Evolutionary conservation across 2,329 filamentous ascomycete genomes (phyloP).

Genomic region (Penicillium corylophilum): DNA sequence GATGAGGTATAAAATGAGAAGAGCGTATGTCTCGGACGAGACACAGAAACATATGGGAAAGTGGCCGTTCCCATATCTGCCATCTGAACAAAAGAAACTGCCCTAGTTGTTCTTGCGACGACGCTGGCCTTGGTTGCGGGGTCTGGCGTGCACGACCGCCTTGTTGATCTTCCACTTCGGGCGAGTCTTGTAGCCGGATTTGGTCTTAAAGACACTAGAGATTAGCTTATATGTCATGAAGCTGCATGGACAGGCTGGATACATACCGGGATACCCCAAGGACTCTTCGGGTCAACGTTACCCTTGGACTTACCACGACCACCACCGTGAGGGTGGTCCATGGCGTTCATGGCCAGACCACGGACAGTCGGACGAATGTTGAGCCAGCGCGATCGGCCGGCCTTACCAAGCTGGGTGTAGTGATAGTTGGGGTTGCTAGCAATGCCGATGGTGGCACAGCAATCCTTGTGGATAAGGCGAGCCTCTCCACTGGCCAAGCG

Average conservation of each 20-base stretch:
- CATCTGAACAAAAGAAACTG: background rate
- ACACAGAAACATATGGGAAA: background rate
- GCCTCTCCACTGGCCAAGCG: slow-evolving; percentile 91
- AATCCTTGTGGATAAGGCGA: slow-evolving; percentile 83
- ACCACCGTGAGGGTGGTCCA: slow-evolving; percentile 97
- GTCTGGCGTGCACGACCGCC: slow-evolving; percentile 79
- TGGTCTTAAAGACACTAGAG: slow-evolving; percentile 42
- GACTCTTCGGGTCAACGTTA: slow-evolving; percentile 90
- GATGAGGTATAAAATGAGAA: slow-evolving; percentile 21
- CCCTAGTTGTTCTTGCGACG: slow-evolving; percentile 61
- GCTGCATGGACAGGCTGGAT: slow-evolving; percentile 1
- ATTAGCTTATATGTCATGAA: slow-evolving; percentile 9
- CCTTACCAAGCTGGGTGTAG: slow-evolving; percentile 89
- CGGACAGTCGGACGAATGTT: slow-evolving; percentile 93
- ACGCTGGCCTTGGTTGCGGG: slow-evolving; percentile 88
- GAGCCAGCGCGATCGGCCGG: slow-evolving; percentile 87
- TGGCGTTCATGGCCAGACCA: slow-evolving; percentile 98
- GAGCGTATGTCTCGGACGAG: slow-evolving; percentile 2
- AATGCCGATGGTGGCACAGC: slow-evolving; percentile 90
- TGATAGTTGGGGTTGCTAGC: slow-evolving; percentile 92
- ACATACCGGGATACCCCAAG: slow-evolving; percentile 93
- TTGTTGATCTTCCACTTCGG: slow-evolving; percentile 87
- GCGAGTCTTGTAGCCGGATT: slow-evolving; percentile 78
- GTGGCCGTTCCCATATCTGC: background rate
- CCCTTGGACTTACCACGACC: slow-evolving; percentile 99